These are phyloP conservation scores for Uronychia setigera DNA, from an alignment of 73 alveolate species.

Conservation along the genomic window DNA sequence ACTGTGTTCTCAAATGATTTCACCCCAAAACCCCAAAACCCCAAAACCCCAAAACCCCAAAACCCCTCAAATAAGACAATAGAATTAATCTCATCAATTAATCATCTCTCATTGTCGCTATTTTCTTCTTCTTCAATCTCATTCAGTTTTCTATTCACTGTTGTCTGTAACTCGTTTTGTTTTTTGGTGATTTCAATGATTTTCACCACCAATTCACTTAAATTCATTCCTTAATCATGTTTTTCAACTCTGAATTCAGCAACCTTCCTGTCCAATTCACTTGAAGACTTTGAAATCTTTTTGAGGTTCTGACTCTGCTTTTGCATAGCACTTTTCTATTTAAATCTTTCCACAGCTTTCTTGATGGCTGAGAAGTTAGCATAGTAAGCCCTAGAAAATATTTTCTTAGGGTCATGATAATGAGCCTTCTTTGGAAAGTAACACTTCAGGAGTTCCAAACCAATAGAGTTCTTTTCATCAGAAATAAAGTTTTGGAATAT, in stretches of 20 bases:
- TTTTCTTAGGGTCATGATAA: conserved; percentile 15
- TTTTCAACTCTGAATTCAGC: conserved; percentile 4
- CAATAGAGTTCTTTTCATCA: conserved; percentile 11
- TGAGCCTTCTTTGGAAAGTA: conserved; percentile 28
- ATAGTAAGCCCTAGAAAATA: conserved; percentile 36
- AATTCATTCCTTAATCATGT: too few species aligned
- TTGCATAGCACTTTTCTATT: conserved; percentile 29
- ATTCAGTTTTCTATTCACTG: too few species aligned
- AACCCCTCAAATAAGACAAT: too few species aligned
- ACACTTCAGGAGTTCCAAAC: conserved; percentile 15
- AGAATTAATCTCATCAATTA: too few species aligned
- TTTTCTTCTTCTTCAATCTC: too few species aligned
- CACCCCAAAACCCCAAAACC: too few species aligned
- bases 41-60: too few species aligned
- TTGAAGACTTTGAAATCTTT: conserved; percentile 24
- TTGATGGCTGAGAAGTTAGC: conserved; percentile 28
- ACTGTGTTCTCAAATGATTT: too few species aligned
- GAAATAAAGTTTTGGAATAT: conserved; percentile 37
- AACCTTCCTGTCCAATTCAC: conserved; percentile 8
- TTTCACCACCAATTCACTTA: too few species aligned
- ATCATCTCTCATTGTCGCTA: too few species aligned
- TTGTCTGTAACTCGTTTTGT: too few species aligned
- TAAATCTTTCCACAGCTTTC: conserved; percentile 34
- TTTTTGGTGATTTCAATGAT: too few species aligned
- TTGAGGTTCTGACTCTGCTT: conserved; percentile 46